Base-by-base conservation (phyloP, 2,329 filamentous ascomycete species). In the Sordariomycetes sp. region DNA sequence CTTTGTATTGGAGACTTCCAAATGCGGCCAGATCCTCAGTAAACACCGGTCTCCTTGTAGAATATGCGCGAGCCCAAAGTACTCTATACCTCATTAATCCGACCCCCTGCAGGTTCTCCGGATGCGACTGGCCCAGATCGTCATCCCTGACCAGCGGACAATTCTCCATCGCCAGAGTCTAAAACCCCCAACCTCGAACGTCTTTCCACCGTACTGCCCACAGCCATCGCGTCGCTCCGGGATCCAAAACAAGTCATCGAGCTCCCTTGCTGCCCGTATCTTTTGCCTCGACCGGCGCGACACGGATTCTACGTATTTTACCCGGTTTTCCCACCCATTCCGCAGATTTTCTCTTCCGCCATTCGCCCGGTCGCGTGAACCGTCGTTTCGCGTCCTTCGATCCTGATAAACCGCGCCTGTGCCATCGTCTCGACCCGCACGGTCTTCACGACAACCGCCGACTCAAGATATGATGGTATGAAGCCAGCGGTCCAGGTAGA, bases 391-490 rank as follows among this genome's bases (percentile, higher is more conserved):
- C 56, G 56, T 58, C 18, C 34, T 20, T 25, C 24, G 10, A 18
- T 32, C 56, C 55, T 51, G 20, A 51, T 51, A 57, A 32, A 25
- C 43, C 55, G 25, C 55, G 11, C 40, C 34, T 50, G 28, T 57
- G 25, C 25, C 25, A 18, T 24, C 43, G 7, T 35, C 20, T 22
- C 22, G 55, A 28, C 46, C 48, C 40, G 55, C 34, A 57, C 53
- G 55, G 55, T 57, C 64, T 62, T 67, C 37, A 20, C 48, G 20
- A 53, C 48, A 37, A 35, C 10, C 25, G 11, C 10, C 28, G 62
- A 64, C 69, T 69, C 71, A 70, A 74, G 74, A 75, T 75, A 82
- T 76, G 77, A 83, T 81, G 80, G 77, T 77, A 69, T 75, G 74
- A 75, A 73, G 72, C 74, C 75, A 76, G 75, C 69, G 71, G 74